Base-by-base conservation (phyloP, 2,329 filamentous ascomycete genomes). In the Aureobasidium melanogenum region DNA sequence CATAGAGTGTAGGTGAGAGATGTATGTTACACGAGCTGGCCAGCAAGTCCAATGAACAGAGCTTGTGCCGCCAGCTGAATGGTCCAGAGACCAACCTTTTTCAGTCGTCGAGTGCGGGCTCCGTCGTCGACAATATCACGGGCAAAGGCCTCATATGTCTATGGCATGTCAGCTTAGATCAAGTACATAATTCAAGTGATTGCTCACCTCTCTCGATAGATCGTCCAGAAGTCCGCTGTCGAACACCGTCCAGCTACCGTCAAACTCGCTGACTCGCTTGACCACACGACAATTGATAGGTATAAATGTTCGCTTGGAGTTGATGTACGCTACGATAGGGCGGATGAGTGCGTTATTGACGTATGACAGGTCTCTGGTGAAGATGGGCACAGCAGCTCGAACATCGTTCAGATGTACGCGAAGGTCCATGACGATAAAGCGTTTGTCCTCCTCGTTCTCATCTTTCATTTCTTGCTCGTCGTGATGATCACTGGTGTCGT, bases 251-350 rank as follows among this genome's bases (percentile, higher is more conserved):
- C 94, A 97, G 67, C 88, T 89, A 36, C 94, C 94, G 72, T 97
- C 90, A 70, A 99, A 99, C 72, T 99, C 94, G 63, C 83, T 83
- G 19, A 86, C 83, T 7, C 86, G 85, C 78, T 99, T 99, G 65
- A 97, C 91, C 52, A 99, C 89, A 63, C 93, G 88, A 76, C 94
- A 97, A 68, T 88, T 89, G 68, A 99, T 91, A 28, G 94, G 94
- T 46, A 99, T 97, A 70, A 96, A 97, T 0, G 93, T 96, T 70
- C 87, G 88, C 72, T 91, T 90, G 44, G 91, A 89, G 75, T 99
- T 99, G 75, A 99, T 97, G 73, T 97, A 99, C 7, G 94, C 94
- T 43, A 99, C 92, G 64, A 99, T 99, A 17, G 94, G 94, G 5
- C 94, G 86, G 38, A 97, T 90, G 5, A 97, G 85, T 1, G 94